phyloP scores from a whole-genome alignment of 768 basidiomycete genomes.

The Tubosaeta brunneosetosa region DNA sequence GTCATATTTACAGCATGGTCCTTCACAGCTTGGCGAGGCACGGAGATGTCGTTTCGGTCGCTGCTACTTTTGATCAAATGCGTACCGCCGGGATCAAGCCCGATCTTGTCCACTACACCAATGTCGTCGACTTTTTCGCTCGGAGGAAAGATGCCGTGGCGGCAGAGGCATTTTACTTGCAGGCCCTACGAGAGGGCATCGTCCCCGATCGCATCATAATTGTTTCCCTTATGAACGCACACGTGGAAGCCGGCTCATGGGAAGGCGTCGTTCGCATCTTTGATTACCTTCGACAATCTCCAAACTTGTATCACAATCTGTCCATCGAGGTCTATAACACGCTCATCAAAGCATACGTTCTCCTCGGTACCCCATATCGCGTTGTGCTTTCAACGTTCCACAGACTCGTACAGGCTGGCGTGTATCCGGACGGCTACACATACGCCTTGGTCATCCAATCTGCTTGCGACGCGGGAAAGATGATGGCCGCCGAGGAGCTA shows the following conservation, averaged over 20 bases:
- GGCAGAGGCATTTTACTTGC: constrained; percentile 64
- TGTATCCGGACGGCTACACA: constrained; percentile 57
- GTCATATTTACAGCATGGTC: constrained; percentile 54
- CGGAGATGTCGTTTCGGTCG: constrained; percentile 52
- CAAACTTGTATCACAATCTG: constrained; percentile 35
- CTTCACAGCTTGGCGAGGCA: constrained; percentile 51
- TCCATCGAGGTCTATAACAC: constrained; percentile 68
- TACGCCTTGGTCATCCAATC: constrained; percentile 77
- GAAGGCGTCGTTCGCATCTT: constrained; percentile 66
- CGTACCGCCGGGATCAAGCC: constrained; percentile 43
- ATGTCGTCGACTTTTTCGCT: constrained; percentile 62
- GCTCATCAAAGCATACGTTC: constrained; percentile 78
- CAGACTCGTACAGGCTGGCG: constrained; percentile 42
- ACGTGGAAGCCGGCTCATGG: constrained; percentile 81
- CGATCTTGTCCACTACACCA: constrained; percentile 55
- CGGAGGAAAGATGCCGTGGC: constrained; percentile 54
- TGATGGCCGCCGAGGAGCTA: constrained; percentile 62
- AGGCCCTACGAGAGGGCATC: constrained; percentile 58
- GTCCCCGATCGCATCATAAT: constrained; percentile 62
- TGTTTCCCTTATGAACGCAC: constrained; percentile 72
- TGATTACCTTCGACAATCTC: constrained; percentile 47
- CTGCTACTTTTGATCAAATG: constrained; percentile 58
- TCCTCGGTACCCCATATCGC: constrained; percentile 71
- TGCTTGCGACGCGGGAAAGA: constrained; percentile 66
- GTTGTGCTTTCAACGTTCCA: constrained; percentile 60